Percentiles rank a stretch among this genome's conserved stretches.
Evolutionary conservation across 1,284 basidiomycete genomes (phyloP).

Genomic region (Marasmius sp.): DNA sequence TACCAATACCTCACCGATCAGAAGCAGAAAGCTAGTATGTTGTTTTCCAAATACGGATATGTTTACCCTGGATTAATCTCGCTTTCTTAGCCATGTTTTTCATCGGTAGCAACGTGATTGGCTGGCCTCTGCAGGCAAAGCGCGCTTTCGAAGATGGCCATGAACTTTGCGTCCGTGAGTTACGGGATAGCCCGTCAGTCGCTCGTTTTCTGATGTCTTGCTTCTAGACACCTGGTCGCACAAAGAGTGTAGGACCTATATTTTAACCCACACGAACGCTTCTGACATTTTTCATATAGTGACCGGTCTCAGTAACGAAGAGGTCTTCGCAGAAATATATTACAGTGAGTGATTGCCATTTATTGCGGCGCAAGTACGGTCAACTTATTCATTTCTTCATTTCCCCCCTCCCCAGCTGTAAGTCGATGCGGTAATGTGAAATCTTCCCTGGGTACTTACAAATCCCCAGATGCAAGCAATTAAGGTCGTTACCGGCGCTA

Average conservation of each 20-base stretch:
- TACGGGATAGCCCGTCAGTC: background rate
- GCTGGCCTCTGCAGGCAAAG: constrained; percentile 72
- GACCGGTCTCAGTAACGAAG: constrained; percentile 69
- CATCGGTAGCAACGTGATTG: constrained; percentile 75
- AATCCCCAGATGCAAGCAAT: constrained; percentile 44
- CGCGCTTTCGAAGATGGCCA: constrained; percentile 66
- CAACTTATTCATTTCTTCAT: background rate
- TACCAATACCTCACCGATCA: constrained; percentile 63
- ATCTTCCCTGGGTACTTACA: background rate
- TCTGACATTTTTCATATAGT: constrained; percentile 31
- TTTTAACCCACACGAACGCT: background rate
- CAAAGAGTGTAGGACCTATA: constrained; percentile 34
- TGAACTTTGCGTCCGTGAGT: constrained; percentile 59
- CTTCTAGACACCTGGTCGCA: constrained; percentile 58
- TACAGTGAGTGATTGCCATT: constrained; percentile 49
- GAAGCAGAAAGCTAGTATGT: constrained; percentile 69
- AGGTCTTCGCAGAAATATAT: constrained; percentile 81
- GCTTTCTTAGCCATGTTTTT: constrained; percentile 61
- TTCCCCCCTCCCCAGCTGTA: constrained; percentile 5
- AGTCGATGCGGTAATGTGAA: background rate
- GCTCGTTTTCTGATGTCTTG: background rate
- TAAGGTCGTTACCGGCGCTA: constrained; percentile 56
- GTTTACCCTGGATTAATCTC: background rate
- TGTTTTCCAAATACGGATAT: no score
- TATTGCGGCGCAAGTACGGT: background rate